phyloP scores from a whole-genome alignment of 1,284 basidiomycete genomes.

The Ustilago tritici region DNA sequence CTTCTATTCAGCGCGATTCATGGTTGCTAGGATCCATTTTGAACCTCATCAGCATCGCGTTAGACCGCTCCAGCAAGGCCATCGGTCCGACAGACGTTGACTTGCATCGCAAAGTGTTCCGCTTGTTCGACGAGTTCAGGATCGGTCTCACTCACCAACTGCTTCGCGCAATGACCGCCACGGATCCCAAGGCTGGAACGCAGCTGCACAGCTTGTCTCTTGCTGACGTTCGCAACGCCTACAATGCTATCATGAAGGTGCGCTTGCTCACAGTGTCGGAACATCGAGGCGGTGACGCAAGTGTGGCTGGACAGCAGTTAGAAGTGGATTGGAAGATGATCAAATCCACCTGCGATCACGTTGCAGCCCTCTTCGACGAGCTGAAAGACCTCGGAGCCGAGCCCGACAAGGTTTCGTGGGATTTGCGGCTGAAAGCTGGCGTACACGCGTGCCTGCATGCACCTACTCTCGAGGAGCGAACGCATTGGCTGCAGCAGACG shows the following conservation, averaged over 20 bases:
- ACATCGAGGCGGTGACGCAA: not conserved
- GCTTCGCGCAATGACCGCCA: slow-evolving; percentile 1
- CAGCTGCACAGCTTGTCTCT: not conserved
- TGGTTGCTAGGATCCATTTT: slow-evolving; percentile 21
- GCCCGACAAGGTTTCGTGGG: slow-evolving; percentile 38
- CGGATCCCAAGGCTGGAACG: not conserved
- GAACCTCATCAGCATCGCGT: slow-evolving; percentile 41
- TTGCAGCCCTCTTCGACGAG: slow-evolving; percentile 36
- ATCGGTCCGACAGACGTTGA: not conserved
- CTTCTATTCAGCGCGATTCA: not conserved
- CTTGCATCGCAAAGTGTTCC: slow-evolving; percentile 20
- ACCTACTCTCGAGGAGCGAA: not conserved
- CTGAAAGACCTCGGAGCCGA: slow-evolving; percentile 27
- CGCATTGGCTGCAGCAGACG: slow-evolving; percentile 1
- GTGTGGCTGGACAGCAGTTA: too few relatives aligned
- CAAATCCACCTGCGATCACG: slow-evolving; percentile 7
- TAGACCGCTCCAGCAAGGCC: slow-evolving; percentile 34
- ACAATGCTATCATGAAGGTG: slow-evolving; percentile 44
- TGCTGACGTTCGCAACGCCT: slow-evolving; percentile 27
- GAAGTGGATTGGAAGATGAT: not conserved
- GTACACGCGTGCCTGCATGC: slow-evolving; percentile 22
- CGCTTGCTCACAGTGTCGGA: not conserved
- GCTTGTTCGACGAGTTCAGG: slow-evolving; percentile 47
- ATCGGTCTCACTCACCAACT: slow-evolving; percentile 40
- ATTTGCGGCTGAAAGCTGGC: slow-evolving; percentile 18